phyloP scores from a whole-genome alignment of 495 filamentous ascomycete species.

The Hapsidospora chrysogenum region DNA sequence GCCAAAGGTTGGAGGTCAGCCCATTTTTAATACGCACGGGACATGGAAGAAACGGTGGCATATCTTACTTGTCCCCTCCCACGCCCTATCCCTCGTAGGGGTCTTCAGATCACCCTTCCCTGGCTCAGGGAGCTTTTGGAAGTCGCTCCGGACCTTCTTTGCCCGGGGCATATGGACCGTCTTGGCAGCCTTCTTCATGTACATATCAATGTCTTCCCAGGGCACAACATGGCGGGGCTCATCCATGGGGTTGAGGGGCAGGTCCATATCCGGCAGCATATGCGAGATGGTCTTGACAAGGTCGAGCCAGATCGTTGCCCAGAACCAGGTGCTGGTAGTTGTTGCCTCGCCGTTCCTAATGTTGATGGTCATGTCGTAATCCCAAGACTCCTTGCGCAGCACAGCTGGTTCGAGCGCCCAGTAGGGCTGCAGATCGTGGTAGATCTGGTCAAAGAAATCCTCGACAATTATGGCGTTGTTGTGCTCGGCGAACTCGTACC shows the following conservation, averaged over 20 bases:
- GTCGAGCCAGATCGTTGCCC: constrained; percentile 42
- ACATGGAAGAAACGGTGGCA: too few relatives aligned
- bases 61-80: constrained; percentile 26
- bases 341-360: constrained; percentile 40
- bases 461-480: constrained; percentile 46
- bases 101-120: constrained; percentile 12
- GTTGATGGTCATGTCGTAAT: constrained; percentile 41
- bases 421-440: constrained; percentile 53
- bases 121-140: constrained; percentile 12
- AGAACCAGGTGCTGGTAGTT: constrained; percentile 39
- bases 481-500: constrained; percentile 48
- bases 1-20: constrained; percentile 13
- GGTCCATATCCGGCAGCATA: constrained; percentile 53
- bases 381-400: constrained; percentile 35
- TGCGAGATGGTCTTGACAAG: constrained; percentile 40
- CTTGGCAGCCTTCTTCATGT: constrained; percentile 35
- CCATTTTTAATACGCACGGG: too few relatives aligned
- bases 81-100: constrained; percentile 14
- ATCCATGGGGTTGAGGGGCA: constrained; percentile 52
- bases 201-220: constrained; percentile 45
- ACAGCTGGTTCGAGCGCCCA: constrained; percentile 42
- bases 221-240: constrained; percentile 50
- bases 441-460: constrained; percentile 56
- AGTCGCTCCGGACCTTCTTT: constrained; percentile 15
- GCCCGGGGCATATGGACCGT: constrained; percentile 22